Evolutionary conservation across 2,329 filamentous ascomycete species (phyloP), one percentile per base, ranked within the genome.

Genomic region (Colletotrichum agaves): DNA sequence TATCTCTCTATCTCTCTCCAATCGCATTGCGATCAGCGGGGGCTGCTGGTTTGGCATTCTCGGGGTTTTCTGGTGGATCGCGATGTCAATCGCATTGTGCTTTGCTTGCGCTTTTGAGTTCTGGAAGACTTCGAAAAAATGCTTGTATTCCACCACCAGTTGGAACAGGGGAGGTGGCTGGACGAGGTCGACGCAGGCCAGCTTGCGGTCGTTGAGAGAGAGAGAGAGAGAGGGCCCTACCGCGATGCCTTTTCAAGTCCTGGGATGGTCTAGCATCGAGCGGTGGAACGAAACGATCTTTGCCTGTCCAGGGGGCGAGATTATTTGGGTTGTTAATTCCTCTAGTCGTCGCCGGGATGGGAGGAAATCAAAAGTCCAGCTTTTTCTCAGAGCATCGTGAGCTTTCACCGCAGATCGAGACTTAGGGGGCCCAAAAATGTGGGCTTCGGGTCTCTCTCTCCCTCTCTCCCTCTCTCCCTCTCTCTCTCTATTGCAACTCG

Each of bases 1-100:
- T 8, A 4, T 1, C 4, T 5, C 4, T 3, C 23, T 27, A 5
- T 8, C 6, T 7, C 27, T 27, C 27, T 27, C 60, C 60, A 47
- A 63, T 63, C 60, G 60, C 60, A 57, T 63, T 39, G n/a, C 46
- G 27, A 27, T 27, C 27, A 8, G 5, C 6, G 6, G 27, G 27
- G n/a, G n/a, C n/a, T n/a, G 27, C 27, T 27, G 27, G 27, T 27
- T 7, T 1, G 27, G 27, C 27, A 27, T 27, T 27, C 6, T 27
- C 27, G 5, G 27, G 27, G 27, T 7, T 27, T 27, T 27, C 27
- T 27, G 27, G 11, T 4, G 13, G 13, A 33, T 15, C 27, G 33
- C 31, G 33, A n/a, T n/a, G n/a, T n/a, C n/a, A n/a, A n/a, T n/a
- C n/a, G n/a, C n/a, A n/a, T n/a, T n/a, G n/a, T n/a, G n/a, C n/a